A percentile compares a stretch with the other conserved stretches of the same genome.
Evolutionary conservation across 306 rosid species (phyloP).

Genomic region (Gillenia trifoliata): DNA sequence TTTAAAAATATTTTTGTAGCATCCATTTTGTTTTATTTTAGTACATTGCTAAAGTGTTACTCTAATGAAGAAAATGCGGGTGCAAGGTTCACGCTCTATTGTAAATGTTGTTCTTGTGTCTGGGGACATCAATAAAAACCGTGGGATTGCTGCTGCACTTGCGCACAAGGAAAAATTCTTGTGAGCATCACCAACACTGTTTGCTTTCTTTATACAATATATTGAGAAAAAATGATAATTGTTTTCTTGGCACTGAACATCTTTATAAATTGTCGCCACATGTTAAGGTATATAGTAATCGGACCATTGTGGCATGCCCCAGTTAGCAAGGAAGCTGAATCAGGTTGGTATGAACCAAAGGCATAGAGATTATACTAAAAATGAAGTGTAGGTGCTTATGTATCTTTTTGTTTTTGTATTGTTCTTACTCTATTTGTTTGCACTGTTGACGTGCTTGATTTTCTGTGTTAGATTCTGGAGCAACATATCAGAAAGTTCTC

Average conservation of each 20-base stretch:
- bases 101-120: neutral
- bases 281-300: conserved; percentile 27
- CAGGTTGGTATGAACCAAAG: conserved; percentile 24
- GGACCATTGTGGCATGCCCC: conserved; percentile 29
- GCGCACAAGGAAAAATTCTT: conserved; percentile 34
- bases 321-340: conserved; percentile 37
- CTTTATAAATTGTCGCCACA: neutral
- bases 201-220: neutral
- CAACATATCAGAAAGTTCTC: conserved; percentile 38
- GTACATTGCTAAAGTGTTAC: neutral
- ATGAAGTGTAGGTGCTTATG: neutral
- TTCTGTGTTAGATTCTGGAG: conserved; percentile 32
- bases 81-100: neutral
- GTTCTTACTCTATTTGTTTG: neutral
- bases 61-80: neutral
- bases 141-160: conserved; percentile 35
- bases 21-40: neutral
- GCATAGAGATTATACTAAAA: neutral
- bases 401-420: neutral
- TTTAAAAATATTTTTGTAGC: neutral
- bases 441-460: neutral
- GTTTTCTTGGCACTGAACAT: neutral
- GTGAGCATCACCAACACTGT: conserved; percentile 19
- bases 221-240: conserved; percentile 2
- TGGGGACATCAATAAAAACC: conserved; percentile 32